Evolutionary conservation across 2,329 filamentous ascomycete species (phyloP).

Genomic region (Ceratocystis lukuohia): DNA sequence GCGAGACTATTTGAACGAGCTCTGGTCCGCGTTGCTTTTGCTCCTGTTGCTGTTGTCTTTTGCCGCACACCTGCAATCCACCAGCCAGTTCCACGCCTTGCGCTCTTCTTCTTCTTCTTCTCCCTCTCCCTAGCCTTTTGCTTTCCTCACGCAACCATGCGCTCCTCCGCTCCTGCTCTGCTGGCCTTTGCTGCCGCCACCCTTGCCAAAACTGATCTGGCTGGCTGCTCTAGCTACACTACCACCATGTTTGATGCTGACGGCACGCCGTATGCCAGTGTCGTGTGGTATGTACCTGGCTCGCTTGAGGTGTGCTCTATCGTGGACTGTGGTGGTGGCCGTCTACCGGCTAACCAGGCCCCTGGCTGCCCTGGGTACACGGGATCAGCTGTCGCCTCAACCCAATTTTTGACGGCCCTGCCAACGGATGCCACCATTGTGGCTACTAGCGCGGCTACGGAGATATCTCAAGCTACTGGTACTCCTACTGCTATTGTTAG

Average conservation of each 20-base stretch:
- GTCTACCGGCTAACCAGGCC: conserved; percentile 49
- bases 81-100: not conserved
- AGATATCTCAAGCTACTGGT: not conserved
- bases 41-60: not conserved
- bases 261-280: conserved; percentile 30
- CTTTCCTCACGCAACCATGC: conserved; percentile 10
- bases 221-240: conserved; percentile 33
- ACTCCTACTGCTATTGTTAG: no score
- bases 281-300: conserved; percentile 48
- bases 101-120: not conserved
- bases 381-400: conserved; percentile 42
- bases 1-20: conserved; percentile 1
- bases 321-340: conserved; percentile 54
- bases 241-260: conserved; percentile 26
- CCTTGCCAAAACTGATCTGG: conserved; percentile 34
- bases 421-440: not conserved
- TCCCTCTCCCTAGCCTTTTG: not conserved
- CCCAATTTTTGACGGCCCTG: conserved; percentile 31
- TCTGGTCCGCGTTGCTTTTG: not conserved
- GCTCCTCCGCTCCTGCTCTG: conserved; percentile 23
- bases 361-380: conserved; percentile 46
- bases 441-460: not conserved
- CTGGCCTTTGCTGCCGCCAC: conserved; percentile 25
- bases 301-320: conserved; percentile 51
- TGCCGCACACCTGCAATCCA: not conserved